These are phyloP conservation scores for Tylopilus sp. DNA, from an alignment of 1,284 basidiomycete genomes.

Conservation along the genomic window DNA sequence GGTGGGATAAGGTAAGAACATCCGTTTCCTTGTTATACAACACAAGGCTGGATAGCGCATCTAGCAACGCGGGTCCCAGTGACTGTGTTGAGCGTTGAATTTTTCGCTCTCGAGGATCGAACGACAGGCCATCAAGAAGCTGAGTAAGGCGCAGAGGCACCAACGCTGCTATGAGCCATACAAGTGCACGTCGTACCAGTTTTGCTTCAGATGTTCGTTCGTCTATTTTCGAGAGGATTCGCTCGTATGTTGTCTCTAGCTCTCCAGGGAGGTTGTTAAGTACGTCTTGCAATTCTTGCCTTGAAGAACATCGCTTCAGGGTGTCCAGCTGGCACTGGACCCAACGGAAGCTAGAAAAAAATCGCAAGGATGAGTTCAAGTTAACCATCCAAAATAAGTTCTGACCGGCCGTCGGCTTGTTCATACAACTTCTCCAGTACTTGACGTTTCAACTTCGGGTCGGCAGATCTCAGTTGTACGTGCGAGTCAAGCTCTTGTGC, in stretches of 20 bases:
- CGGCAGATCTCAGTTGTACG: background rate
- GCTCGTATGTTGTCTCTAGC: conserved; percentile 1
- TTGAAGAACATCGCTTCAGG: background rate
- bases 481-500: background rate
- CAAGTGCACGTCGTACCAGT: background rate
- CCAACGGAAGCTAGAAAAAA: conserved; percentile 7
- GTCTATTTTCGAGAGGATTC: conserved; percentile 2
- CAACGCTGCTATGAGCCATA: conserved; percentile 6
- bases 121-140: conserved; percentile 1
- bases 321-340: conserved; percentile 10
- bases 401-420: conserved; percentile 6
- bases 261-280: background rate
- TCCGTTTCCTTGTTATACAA: conserved; percentile 5
- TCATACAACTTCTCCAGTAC: background rate
- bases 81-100: background rate
- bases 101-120: background rate
- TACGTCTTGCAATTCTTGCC: background rate
- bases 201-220: conserved; percentile 6
- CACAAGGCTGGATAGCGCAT: conserved; percentile 10
- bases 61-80: background rate
- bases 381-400: background rate
- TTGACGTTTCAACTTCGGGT: background rate
- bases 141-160: conserved; percentile 4
- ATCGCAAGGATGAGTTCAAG: background rate
- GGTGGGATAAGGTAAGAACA: conserved; percentile 5